phyloP scores from a whole-genome alignment of 2,329 filamentous ascomycete species.

The Verticillium zaregamsianum region DNA sequence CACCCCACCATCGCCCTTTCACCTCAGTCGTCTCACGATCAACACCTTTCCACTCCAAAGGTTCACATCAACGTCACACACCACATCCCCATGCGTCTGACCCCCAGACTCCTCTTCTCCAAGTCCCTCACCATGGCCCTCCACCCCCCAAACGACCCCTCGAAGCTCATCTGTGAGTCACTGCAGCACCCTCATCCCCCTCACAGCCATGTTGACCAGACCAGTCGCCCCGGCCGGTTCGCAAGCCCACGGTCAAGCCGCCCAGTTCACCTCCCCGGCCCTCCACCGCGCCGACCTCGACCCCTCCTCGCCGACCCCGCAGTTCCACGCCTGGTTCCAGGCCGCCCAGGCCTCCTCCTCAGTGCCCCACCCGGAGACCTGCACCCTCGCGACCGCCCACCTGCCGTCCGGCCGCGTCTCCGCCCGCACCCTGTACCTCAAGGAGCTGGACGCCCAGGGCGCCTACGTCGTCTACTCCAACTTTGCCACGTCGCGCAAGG shows the following conservation, averaged over 20 bases:
- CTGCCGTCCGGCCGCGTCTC: conserved; percentile 82
- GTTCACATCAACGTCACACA: neutral
- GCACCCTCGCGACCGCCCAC: conserved; percentile 77
- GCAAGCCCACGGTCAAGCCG: conserved; percentile 58
- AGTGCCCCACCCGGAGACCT: conserved; percentile 80
- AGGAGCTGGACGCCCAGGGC: conserved; percentile 72
- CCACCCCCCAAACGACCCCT: conserved; percentile 30
- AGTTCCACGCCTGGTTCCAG: conserved; percentile 90
- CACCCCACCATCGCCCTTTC: neutral
- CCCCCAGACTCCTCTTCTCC: neutral
- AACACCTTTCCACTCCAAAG: neutral
- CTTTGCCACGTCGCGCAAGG: conserved; percentile 72
- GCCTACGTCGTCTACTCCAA: conserved; percentile 95
- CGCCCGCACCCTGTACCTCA: conserved; percentile 86
- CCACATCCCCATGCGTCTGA: neutral
- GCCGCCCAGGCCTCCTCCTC: conserved; percentile 50
- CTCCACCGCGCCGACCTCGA: conserved; percentile 60
- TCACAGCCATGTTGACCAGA: neutral
- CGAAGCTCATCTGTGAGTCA: conserved; percentile 47
- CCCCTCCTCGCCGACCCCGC: conserved; percentile 61
- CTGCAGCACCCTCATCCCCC: neutral
- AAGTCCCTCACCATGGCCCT: conserved; percentile 37
- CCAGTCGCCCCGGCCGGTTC: conserved; percentile 61
- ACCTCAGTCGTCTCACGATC: neutral
- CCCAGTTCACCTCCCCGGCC: conserved; percentile 65